Conservation (phyloP, 2,329 filamentous ascomycete species). For the Aspergillus hortae region DNA sequence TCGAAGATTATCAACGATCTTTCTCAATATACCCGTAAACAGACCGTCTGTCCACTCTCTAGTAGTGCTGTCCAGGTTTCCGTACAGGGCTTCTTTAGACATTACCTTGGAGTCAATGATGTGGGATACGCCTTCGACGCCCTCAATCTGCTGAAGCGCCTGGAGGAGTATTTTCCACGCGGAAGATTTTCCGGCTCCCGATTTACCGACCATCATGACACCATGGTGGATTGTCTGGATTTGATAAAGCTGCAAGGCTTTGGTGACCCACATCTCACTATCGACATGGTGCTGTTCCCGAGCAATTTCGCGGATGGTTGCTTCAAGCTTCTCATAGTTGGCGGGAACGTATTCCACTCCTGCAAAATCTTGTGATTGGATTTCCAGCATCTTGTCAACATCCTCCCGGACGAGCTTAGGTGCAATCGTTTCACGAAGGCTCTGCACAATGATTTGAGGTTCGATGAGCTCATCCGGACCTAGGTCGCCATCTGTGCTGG, state of each 20-base stretch:
- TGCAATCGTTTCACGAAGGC: conserved; percentile 95
- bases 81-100: conserved; percentile 97
- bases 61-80: conserved; percentile 91
- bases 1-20: conserved; percentile 97
- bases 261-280: conserved; percentile 95
- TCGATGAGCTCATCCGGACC: conserved; percentile 73
- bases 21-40: conserved; percentile 94
- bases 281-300: conserved; percentile 82
- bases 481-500: conserved; percentile 52
- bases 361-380: conserved; percentile 85
- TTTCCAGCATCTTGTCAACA: conserved; percentile 79
- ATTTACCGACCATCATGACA: conserved; percentile 99
- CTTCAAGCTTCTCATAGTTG: conserved; percentile 72
- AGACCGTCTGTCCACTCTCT: conserved; percentile 98
- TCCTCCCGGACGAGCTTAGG: conserved; percentile 93
- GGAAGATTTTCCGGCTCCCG: conserved; percentile 93
- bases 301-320: conserved; percentile 78
- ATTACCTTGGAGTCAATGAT: conserved; percentile 99
- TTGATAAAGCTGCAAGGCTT: conserved; percentile 93
- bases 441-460: conserved; percentile 97
- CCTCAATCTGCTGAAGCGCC: conserved; percentile 85
- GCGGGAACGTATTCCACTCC: conserved; percentile 91
- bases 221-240: conserved; percentile 97
- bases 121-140: conserved; percentile 89
- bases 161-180: conserved; percentile 92